Base-by-base conservation (phyloP, 2,329 filamentous ascomycete species). In the Biscogniauxia marginata region DNA sequence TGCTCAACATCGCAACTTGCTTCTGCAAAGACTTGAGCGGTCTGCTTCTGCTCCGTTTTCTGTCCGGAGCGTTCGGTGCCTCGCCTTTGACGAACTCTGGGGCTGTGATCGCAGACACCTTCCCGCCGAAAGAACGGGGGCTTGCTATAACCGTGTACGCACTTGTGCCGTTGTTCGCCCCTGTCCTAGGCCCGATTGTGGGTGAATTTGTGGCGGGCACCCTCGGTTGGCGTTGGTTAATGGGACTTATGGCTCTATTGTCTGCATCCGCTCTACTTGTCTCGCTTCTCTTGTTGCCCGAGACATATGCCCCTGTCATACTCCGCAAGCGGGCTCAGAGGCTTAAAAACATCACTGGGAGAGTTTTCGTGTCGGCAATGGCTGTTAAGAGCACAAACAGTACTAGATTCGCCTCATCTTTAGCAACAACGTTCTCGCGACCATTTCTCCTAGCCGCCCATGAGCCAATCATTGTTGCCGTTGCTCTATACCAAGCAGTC, bases 171-270 rank as follows among this genome's bases (percentile, higher is more conserved):
- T 87, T 87, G 66, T 75, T 89, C 53, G 86, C 86, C 1, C 84
- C 87, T 0, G 80, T 74, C 74, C 34, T 81, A 75, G 64, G 87
- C 0, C 87, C 87, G 1, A 83, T 89, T 46, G 79, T 83, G 7
- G 83, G 84, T 54, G 85, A 85, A 0, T 90, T 89, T 69, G 70
- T 88, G 1, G 83, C 82, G 9, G 77, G 84, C 68, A 75, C 78
- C 2, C 77, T 77, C 7, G 85, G 85, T 4, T 89, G 87, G 87
- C 76, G 84, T 63, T 89, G 87, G 87, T 80, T 89, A 19, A 78
- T 84, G 70, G 85, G 84, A 0, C 71, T 88, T 6, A 77, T 86
- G 67, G 79, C 80, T 53, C 81, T 83, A 57, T 85, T 89, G 65
- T 84, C 81, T 3, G 84, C 83, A 11, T 73, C 77, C 13, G 75